Base-by-base conservation (phyloP, 768 basidiomycete species). In the Leccinum rimulosum region DNA sequence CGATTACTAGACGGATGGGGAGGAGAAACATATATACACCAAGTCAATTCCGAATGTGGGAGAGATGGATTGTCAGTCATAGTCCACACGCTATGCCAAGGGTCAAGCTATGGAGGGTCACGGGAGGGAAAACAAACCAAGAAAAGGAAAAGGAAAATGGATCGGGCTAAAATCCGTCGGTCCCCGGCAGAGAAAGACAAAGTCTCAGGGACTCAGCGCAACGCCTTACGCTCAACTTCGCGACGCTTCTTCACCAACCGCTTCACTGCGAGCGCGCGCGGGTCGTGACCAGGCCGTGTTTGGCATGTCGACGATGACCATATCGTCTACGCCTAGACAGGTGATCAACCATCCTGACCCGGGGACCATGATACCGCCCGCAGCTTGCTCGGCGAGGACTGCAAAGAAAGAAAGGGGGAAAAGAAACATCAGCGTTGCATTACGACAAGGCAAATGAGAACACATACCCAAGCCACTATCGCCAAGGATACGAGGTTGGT, bases 221-320 rank as follows among this genome's bases (percentile, higher is more conserved):
- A 77, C 22, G 80, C 71, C 68, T 84, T 87, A 86, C 87, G 92
- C 17, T 91, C 91, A 6, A 82, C 78, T 11, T 93, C 90, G 50
- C 84, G 82, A 65, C 85, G 83, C 70, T 87, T 93, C 77, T 89
- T 89, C 54, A 94, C 91, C 48, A 94, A 76, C 27, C 89, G 83
- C 71, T 94, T 94, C 64, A 94, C 91, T 94, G 91, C 25, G 90
- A 92, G 54, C 92, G 87, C 28, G 92, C 91, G 53, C 91, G 87
- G 7, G 92, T 94, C 10, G 91, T 94, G 57, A 93, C 90, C 43
- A 94, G 84, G 33, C 76, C 9, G 91, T 93, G 71, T 94, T 91
- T 4, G 91, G 89, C 86, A 93, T 93, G 72, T 93, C 92, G 50
- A 94, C 91, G 62, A 94, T 91, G 22, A 94, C 89, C 59, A 93